These are phyloP conservation scores for Metarhizium sp. DNA, from an alignment of 2,329 filamentous ascomycete genomes.

Conservation along the genomic window DNA sequence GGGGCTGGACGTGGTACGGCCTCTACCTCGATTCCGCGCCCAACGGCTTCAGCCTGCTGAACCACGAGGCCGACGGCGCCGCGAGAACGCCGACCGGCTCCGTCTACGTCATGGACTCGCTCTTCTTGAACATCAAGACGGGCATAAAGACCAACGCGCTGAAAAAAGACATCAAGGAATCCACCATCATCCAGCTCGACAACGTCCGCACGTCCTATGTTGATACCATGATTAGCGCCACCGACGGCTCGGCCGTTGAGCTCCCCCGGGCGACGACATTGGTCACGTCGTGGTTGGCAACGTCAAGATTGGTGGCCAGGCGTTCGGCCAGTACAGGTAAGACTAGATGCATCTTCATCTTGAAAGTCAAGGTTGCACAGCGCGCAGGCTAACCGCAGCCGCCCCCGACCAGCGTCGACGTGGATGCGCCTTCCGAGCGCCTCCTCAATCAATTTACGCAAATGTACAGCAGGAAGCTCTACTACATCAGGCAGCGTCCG, in stretches of 20 bases:
- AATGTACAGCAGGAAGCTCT: not conserved
- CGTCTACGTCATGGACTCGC: slow-evolving; percentile 1
- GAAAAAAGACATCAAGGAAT: slow-evolving; percentile 3
- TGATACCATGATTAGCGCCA: not conserved
- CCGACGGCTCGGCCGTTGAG: not conserved
- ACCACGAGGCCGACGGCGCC: not conserved
- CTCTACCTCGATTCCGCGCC: slow-evolving; percentile 7
- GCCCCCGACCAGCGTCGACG: not conserved
- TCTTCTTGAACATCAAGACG: not conserved
- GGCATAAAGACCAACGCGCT: not conserved
- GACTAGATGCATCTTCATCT: not conserved
- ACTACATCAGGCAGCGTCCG: not conserved
- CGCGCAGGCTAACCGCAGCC: not conserved
- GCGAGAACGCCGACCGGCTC: not conserved
- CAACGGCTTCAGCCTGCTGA: slow-evolving; percentile 6
- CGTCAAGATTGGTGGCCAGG: not conserved
- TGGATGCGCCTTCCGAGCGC: not conserved
- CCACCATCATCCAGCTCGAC: not conserved
- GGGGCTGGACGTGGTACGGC: slow-evolving; percentile 49
- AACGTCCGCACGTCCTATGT: not conserved
- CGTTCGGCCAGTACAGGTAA: not conserved
- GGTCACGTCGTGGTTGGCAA: not conserved
- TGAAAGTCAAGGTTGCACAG: not conserved
- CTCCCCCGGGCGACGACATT: not conserved
- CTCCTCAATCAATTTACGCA: not conserved